Conservation (phyloP, 2,329 filamentous ascomycete species). For the Calonectria pseudoreteaudii region DNA sequence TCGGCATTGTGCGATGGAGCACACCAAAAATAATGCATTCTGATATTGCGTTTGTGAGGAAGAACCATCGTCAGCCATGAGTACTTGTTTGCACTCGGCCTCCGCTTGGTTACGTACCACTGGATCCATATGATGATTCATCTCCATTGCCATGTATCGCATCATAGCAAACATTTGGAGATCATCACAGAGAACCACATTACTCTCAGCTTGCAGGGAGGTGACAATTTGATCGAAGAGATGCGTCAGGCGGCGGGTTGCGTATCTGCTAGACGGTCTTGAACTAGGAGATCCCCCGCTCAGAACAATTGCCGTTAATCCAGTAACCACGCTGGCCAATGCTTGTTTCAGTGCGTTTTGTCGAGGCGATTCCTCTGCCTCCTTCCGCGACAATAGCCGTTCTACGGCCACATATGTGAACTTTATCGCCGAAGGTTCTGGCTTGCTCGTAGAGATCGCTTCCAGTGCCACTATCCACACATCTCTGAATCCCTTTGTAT, state of each 20-base stretch:
- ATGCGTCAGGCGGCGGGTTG: slow-evolving; percentile 40
- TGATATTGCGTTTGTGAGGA: slow-evolving; percentile 38
- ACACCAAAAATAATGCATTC: slow-evolving; percentile 53
- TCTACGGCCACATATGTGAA: slow-evolving; percentile 42
- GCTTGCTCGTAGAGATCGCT: slow-evolving; percentile 34
- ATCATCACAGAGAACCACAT: slow-evolving; percentile 25
- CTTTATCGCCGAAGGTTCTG: slow-evolving; percentile 34
- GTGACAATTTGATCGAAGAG: slow-evolving; percentile 41
- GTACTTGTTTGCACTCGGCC: slow-evolving; percentile 37
- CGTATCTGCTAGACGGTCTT: slow-evolving; percentile 11
- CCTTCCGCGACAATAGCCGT: slow-evolving; percentile 33
- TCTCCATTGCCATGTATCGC: slow-evolving; percentile 41
- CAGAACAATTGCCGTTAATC: slow-evolving; percentile 40
- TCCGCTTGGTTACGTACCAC: slow-evolving; percentile 31
- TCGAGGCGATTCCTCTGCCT: slow-evolving; percentile 1
- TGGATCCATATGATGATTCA: slow-evolving; percentile 24
- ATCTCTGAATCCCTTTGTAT: slow-evolving; percentile 36
- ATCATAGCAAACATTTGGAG: slow-evolving; percentile 43
- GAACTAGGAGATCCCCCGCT: slow-evolving; percentile 21
- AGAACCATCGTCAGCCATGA: slow-evolving; percentile 27
- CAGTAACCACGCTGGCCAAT: slow-evolving; percentile 46
- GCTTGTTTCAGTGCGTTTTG: slow-evolving; percentile 37
- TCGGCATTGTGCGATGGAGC: slow-evolving; percentile 60
- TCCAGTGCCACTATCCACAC: slow-evolving; percentile 44
- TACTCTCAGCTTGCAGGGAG: slow-evolving; percentile 28